A percentile compares a stretch with the other conserved stretches of the same genome.
Conservation (phyloP, 371 early-diverging fungal species). For the Circinella umbellata region DNA sequence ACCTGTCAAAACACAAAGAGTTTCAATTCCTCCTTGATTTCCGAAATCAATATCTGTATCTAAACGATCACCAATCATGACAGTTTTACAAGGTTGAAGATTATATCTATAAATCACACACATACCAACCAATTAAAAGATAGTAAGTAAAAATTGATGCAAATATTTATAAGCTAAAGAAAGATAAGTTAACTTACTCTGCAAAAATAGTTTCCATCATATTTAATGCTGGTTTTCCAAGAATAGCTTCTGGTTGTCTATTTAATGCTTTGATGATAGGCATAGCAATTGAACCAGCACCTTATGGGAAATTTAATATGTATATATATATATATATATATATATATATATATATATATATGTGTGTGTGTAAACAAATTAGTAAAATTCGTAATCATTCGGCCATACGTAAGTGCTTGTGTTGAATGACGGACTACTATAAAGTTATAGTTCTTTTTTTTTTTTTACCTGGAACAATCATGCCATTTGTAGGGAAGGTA, state of each 20-base stretch:
- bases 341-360: too few relatives aligned
- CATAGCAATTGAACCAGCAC: conserved; percentile 85
- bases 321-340: too few relatives aligned
- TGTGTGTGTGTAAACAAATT: too few relatives aligned
- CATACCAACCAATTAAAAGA: too few relatives aligned
- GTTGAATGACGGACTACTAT: too few relatives aligned
- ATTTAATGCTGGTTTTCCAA: conserved; percentile 93
- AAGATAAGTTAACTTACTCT: conserved; percentile 39
- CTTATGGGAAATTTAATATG: conserved; percentile 18
- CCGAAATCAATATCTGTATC: conserved; percentile 98
- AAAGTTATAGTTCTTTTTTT: too few relatives aligned
- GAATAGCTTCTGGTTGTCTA: conserved; percentile 76
- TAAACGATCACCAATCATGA: conserved; percentile 97
- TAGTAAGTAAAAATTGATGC: too few relatives aligned
- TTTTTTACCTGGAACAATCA: conserved; percentile 73
- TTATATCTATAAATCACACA: conserved; percentile 54
- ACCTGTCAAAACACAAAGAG: conserved; percentile 94
- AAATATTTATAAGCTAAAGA: not conserved
- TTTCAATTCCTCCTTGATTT: conserved; percentile 80
- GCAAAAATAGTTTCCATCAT: conserved; percentile 91
- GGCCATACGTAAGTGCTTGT: too few relatives aligned
- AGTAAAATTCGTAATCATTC: not conserved
- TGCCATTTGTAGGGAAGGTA: conserved; percentile 84
- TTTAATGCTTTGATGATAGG: conserved; percentile 75
- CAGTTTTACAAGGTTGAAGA: conserved; percentile 80